A percentile compares a stretch with the other conserved stretches of the same genome.
These are phyloP conservation scores for Phytopythium ostracodes DNA, from an alignment of 352 stramenopile genomes.

Conservation along the genomic window DNA sequence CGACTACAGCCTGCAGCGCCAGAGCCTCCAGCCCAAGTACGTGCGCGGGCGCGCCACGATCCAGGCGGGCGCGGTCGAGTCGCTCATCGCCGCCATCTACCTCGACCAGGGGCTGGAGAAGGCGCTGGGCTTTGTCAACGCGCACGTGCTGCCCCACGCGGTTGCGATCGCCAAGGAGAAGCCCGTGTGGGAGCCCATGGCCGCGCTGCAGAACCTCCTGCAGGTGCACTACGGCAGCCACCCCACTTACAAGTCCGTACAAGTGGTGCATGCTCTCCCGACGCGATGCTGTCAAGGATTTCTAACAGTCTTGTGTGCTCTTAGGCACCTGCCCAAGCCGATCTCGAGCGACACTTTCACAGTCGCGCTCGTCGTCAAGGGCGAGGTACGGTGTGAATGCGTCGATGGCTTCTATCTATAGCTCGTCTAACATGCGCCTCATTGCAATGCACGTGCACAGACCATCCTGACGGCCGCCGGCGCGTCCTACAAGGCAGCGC, in stretches of 20 bases:
- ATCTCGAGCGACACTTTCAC: slow-evolving; percentile 38
- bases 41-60: slow-evolving; percentile 65
- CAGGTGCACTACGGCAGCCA: slow-evolving; percentile 61
- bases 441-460: slow-evolving; percentile 11
- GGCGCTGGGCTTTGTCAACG: slow-evolving; percentile 63
- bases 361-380: slow-evolving; percentile 61
- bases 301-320: background rate
- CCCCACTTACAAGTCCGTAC: slow-evolving; percentile 60
- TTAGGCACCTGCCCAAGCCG: slow-evolving; percentile 54
- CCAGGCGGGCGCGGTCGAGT: slow-evolving; percentile 66
- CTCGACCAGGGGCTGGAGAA: slow-evolving; percentile 68
- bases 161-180: slow-evolving; percentile 52
- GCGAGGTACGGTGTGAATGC: slow-evolving; percentile 30
- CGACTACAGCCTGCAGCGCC: slow-evolving; percentile 29
- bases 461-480: slow-evolving; percentile 39
- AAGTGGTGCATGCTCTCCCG: background rate
- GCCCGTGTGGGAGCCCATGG: slow-evolving; percentile 48
- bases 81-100: slow-evolving; percentile 77
- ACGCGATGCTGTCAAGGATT: background rate
- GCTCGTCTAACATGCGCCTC: background rate
- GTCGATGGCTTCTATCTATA: background rate
- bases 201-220: slow-evolving; percentile 64
- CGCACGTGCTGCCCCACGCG: slow-evolving; percentile 50
- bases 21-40: slow-evolving; percentile 23
- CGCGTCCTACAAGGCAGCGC: slow-evolving; percentile 59